Evolutionary conservation across 2,329 filamentous ascomycete genomes (phyloP).

Genomic region (Triangularia setosa): DNA sequence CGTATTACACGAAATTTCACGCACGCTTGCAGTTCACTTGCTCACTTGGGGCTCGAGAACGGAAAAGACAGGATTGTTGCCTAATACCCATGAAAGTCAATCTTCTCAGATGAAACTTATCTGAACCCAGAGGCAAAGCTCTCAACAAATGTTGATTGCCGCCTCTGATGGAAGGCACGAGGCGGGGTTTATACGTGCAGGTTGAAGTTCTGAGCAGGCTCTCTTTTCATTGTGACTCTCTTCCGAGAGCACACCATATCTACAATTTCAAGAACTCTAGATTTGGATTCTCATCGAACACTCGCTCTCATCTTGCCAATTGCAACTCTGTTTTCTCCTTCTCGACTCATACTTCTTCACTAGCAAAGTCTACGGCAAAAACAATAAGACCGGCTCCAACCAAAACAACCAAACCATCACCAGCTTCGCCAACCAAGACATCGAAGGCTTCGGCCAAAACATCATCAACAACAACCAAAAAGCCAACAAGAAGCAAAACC

Average conservation of each 20-base stretch:
- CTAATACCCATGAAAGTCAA: background rate
- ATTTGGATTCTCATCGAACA: background rate
- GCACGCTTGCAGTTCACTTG: background rate
- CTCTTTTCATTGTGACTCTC: background rate
- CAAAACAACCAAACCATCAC: background rate
- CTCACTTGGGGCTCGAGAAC: background rate
- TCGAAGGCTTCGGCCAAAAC: background rate
- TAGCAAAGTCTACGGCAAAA: background rate
- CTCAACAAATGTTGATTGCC: background rate
- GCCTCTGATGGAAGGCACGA: background rate
- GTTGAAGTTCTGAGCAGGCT: background rate
- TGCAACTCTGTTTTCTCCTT: slow-evolving; percentile 1
- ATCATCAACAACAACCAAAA: background rate
- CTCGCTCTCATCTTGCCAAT: background rate
- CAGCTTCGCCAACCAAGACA: background rate
- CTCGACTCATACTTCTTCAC: background rate
- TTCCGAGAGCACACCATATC: background rate
- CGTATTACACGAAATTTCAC: background rate
- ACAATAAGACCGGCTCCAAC: background rate
- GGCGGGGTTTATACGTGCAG: background rate
- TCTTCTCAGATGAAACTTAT: background rate
- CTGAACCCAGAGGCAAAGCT: background rate
- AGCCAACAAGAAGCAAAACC: background rate
- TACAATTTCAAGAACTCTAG: background rate
- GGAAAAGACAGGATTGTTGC: background rate